These are phyloP conservation scores for Gossypium thurberi DNA, from an alignment of 345 rosid genomes.

Conservation along the genomic window DNA sequence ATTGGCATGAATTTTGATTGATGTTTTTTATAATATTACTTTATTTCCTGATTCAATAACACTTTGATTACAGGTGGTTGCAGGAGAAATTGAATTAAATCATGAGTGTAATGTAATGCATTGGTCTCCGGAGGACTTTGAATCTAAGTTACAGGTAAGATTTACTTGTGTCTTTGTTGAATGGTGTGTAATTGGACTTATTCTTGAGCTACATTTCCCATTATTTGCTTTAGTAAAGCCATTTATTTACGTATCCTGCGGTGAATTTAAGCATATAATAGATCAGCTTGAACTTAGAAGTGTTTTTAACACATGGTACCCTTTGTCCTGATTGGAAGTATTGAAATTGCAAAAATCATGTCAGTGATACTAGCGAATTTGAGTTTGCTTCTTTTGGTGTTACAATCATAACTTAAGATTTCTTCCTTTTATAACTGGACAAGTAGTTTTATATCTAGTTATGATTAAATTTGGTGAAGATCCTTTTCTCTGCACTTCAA, in stretches of 20 bases:
- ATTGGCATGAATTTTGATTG: neutral
- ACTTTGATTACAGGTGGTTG: constrained; percentile 64
- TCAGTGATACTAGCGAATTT: neutral
- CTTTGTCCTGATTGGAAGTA: neutral
- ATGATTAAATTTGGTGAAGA: neutral
- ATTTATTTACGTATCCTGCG: neutral
- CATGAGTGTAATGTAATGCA: constrained; percentile 80
- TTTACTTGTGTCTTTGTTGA: neutral
- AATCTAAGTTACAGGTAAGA: constrained; percentile 83
- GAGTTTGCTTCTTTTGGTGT: constrained; percentile 7
- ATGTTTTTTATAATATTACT: neutral
- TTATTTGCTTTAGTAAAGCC: neutral
- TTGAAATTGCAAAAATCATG: neutral
- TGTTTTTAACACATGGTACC: neutral
- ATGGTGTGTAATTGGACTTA: neutral
- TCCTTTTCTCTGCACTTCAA: constrained; percentile 13
- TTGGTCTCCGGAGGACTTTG: constrained; percentile 98
- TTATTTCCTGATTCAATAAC: constrained; percentile 7
- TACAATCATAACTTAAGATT: neutral
- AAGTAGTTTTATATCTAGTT: constrained; percentile 1
- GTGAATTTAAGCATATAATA: neutral
- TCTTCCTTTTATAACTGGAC: neutral
- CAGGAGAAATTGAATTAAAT: constrained; percentile 92
- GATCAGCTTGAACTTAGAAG: neutral
- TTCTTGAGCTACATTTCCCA: neutral